These are phyloP conservation scores for Leptodontidium sp. DNA, from an alignment of 2,329 filamentous ascomycete genomes.

Conservation along the genomic window DNA sequence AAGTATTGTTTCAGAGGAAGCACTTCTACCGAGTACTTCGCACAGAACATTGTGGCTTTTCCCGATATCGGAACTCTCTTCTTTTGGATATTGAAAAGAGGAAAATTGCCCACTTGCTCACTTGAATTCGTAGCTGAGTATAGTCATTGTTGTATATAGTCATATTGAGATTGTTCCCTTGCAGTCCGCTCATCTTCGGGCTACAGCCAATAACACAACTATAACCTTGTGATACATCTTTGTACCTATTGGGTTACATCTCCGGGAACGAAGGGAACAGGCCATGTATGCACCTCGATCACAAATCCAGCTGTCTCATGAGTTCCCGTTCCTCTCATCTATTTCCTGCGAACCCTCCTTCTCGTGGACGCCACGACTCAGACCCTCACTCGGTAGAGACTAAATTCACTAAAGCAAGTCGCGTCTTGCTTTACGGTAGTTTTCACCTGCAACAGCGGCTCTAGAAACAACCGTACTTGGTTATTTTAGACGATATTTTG, in stretches of 20 bases:
- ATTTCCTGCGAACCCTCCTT: not conserved
- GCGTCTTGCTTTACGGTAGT: too few relatives aligned
- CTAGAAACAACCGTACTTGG: too few relatives aligned
- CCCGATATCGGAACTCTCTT: not conserved
- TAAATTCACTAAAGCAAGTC: not conserved
- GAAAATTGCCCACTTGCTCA: not conserved
- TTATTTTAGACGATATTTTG: too few relatives aligned
- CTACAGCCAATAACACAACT: too few relatives aligned
- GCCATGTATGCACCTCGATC: not conserved
- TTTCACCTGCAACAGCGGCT: too few relatives aligned
- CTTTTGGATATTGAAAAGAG: not conserved
- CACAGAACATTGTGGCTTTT: not conserved
- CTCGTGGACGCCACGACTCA: constrained; percentile 8
- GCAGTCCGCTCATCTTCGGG: too few relatives aligned
- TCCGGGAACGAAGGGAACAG: not conserved
- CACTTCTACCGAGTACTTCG: not conserved
- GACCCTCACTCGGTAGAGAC: not conserved
- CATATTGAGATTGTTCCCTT: too few relatives aligned
- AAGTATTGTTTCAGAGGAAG: not conserved
- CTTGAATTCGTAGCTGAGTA: not conserved
- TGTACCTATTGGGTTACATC: not conserved
- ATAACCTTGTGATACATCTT: not conserved
- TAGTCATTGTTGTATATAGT: not conserved
- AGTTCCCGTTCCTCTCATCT: not conserved
- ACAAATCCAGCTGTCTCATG: not conserved